Evolutionary conservation across 2,329 filamentous ascomycete species (phyloP).

Genomic region (Trichoderma arundinaceum): DNA sequence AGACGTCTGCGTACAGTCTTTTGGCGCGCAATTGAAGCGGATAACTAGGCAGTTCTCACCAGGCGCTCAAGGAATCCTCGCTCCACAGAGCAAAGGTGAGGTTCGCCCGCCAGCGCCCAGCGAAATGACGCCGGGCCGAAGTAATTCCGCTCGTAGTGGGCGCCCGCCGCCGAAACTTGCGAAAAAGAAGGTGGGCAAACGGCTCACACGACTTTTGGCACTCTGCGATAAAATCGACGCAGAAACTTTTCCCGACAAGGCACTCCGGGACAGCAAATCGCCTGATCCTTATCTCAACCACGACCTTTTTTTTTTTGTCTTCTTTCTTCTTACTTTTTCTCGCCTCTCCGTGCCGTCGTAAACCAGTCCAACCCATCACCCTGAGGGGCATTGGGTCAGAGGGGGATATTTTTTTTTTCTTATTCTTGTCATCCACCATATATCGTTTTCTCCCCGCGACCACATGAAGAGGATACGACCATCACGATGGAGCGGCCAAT

Average conservation of each 20-base stretch:
- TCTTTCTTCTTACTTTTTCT: neutral
- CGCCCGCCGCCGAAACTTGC: constrained; percentile 17
- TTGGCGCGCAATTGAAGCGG: constrained; percentile 41
- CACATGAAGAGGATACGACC: constrained; percentile 52
- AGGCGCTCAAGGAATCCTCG: constrained; percentile 18
- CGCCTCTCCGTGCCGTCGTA: neutral
- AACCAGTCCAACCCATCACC: neutral
- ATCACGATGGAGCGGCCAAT: constrained; percentile 50
- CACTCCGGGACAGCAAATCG: constrained; percentile 11
- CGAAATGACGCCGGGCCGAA: constrained; percentile 31
- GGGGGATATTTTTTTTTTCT: constrained; percentile 16
- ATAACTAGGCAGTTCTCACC: constrained; percentile 5
- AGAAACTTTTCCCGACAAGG: constrained; percentile 27
- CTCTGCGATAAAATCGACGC: constrained; percentile 22
- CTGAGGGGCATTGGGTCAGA: constrained; percentile 27
- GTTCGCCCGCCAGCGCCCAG: constrained; percentile 24
- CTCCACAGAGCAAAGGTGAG: constrained; percentile 10
- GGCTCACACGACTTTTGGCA: constrained; percentile 33
- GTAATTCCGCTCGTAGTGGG: constrained; percentile 31
- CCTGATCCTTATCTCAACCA: constrained; percentile 21
- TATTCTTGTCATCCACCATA: neutral
- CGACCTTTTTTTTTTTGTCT: neutral
- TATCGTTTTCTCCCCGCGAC: constrained; percentile 8
- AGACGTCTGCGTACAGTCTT: constrained; percentile 40
- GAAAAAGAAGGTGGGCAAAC: constrained; percentile 27